Evolutionary conservation across 164 flowering plant species (phyloP).

Genomic region (Aristolochia contorta): DNA sequence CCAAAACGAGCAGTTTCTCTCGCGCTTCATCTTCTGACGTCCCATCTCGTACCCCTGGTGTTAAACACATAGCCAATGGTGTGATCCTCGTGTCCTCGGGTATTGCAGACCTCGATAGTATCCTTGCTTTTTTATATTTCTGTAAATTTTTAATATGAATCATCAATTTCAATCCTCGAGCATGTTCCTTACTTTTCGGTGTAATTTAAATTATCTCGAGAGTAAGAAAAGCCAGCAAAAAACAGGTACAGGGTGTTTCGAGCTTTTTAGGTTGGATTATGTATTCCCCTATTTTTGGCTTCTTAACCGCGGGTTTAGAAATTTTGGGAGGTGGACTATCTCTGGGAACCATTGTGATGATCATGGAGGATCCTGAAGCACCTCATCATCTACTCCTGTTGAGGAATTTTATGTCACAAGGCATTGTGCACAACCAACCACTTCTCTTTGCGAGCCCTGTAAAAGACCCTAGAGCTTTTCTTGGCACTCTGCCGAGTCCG

Average conservation of each 20-base stretch:
- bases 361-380: constrained; percentile 95
- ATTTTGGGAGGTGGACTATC: constrained; percentile 92
- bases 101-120: constrained; percentile 90
- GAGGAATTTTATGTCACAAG: constrained; percentile 95
- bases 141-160: neutral
- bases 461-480: constrained; percentile 67
- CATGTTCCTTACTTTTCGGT: neutral
- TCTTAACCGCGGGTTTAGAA: constrained; percentile 27
- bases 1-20: constrained; percentile 60
- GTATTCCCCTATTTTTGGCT: neutral
- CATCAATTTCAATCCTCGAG: neutral
- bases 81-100: constrained; percentile 71
- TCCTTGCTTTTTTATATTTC: constrained; percentile 1
- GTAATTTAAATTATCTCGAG: neutral
- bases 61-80: constrained; percentile 78
- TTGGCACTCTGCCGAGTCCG: constrained; percentile 85
- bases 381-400: constrained; percentile 92
- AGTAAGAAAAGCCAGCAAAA: neutral
- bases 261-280: neutral
- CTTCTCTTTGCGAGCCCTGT: constrained; percentile 81
- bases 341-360: constrained; percentile 74
- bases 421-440: constrained; percentile 71
- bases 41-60: constrained; percentile 38
- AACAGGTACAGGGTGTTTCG: neutral
- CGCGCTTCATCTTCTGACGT: constrained; percentile 38